These are phyloP conservation scores for Acacia pycnantha DNA, from an alignment of 331 rosid genomes.

Conservation along the genomic window DNA sequence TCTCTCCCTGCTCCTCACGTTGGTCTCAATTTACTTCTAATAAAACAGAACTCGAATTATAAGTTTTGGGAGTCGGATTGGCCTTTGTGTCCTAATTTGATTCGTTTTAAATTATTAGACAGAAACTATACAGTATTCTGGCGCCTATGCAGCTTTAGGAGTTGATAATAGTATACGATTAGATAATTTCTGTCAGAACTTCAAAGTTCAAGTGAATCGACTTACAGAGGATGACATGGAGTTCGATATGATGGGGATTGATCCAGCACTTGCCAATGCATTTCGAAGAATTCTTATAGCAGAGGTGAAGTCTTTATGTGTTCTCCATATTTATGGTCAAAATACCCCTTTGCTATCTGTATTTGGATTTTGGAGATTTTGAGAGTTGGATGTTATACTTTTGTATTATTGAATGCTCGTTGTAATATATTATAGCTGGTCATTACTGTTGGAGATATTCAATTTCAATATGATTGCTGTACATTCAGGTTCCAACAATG, in stretches of 20 bases:
- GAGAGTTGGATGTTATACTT: background rate
- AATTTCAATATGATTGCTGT: background rate
- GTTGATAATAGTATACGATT: constrained; percentile 68
- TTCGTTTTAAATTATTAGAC: constrained; percentile 58
- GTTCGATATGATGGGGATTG: constrained; percentile 95
- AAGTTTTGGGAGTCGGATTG: background rate
- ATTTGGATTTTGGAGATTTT: background rate
- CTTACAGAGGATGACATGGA: constrained; percentile 61
- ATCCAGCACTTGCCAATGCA: constrained; percentile 90
- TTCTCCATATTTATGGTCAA: too few species aligned
- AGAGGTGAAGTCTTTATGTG: constrained; percentile 50
- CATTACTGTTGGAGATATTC: constrained; percentile 12
- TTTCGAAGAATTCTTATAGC: constrained; percentile 92
- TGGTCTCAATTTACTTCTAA: background rate
- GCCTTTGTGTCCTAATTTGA: background rate
- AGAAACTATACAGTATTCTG: constrained; percentile 77
- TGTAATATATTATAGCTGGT: background rate
- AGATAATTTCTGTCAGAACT: constrained; percentile 65
- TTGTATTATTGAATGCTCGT: too few species aligned
- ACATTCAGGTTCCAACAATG: constrained; percentile 88
- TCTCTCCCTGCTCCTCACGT: background rate
- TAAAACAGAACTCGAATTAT: background rate
- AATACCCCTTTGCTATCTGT: background rate
- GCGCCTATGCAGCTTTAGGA: constrained; percentile 71
- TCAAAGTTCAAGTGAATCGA: constrained; percentile 71